Evolutionary conservation across 1,284 basidiomycete genomes (phyloP), one percentile per base, ranked within the genome.

Genomic region (Rhodofomes roseus): DNA sequence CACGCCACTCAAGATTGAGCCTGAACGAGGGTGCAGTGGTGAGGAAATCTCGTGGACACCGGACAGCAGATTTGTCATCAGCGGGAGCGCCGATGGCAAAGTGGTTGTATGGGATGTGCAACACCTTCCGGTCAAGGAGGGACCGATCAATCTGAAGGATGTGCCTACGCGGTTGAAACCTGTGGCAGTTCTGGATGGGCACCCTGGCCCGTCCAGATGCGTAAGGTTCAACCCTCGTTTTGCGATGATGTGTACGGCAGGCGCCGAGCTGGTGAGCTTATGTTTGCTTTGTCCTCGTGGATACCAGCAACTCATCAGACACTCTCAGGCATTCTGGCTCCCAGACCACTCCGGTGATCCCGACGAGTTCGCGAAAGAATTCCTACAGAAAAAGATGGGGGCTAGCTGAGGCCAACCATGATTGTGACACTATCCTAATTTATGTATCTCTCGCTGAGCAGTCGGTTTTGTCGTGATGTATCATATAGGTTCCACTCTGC

Each of bases 41-140:
- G 93, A 96, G 72, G 96, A 97, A 74, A 88, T 95, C 1, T 84
- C 82, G 18, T 98, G 93, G 92, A 95, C 92, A 2, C 92, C 93
- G 0, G 95, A 98, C 72, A 93, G 92, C 72, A 90, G 90, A 68
- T 98, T 84, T 68, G 81, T 97, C 25, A 71, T 96, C 2, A 83
- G 89, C 54, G 93, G 93, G 31, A 94, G 93, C 59, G 79, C 91
- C 40, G 87, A 95, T 68, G 95, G 94, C 48, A 86, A 84, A 66
- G 78, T 96, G 12, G 74, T 83, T 51, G 76, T 95, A 18, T 97
- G 94, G 94, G 92, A 96, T 68, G 73, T 87, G 51, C 85, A 87
- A 62, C 80, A 80, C 61, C 69, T 92, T 53, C 82, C 81, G 4
- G 61, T 71, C 39, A 78, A 78, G 60, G 70, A 77, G 11, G 82